A percentile compares a stretch with the other conserved stretches of the same genome.
Conservation (phyloP, 371 early-diverging fungal species). For the Mortierella sp. region DNA sequence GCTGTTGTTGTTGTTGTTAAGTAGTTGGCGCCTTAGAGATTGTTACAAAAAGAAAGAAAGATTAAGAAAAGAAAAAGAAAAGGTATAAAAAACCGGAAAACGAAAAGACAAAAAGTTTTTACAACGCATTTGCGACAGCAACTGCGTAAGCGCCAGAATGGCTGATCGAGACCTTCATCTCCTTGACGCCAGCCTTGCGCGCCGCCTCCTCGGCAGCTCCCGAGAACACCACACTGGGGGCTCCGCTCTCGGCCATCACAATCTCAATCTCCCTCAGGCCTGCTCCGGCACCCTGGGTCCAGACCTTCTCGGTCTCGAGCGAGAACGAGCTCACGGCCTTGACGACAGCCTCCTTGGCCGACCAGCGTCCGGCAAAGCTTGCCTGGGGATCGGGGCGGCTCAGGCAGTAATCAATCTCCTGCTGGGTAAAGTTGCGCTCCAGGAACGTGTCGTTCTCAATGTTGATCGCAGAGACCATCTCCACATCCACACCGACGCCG, state of each 20-base stretch:
- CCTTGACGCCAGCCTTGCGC: conserved; percentile 76
- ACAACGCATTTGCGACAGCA: conserved; percentile 79
- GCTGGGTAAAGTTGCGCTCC: conserved; percentile 91
- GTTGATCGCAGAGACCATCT: conserved; percentile 86
- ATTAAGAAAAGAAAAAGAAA: conserved; percentile 11
- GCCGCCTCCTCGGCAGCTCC: conserved; percentile 87
- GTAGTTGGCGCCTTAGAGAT: too few species aligned
- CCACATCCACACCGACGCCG: conserved; percentile 94
- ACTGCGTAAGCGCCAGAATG: conserved; percentile 95
- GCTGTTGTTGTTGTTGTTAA: too few species aligned
- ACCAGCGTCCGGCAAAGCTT: conserved; percentile 96
- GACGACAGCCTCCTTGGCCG: conserved; percentile 97
- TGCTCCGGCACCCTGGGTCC: conserved; percentile 88
- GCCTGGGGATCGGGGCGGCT: conserved; percentile 83
- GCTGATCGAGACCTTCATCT: conserved; percentile 92
- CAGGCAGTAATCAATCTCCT: conserved; percentile 88
- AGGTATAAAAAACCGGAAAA: conserved; percentile 14
- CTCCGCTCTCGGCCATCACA: conserved; percentile 78
- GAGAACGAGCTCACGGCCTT: conserved; percentile 89
- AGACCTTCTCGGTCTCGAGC: conserved; percentile 69
- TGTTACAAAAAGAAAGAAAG: conserved; percentile 17
- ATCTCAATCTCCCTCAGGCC: conserved; percentile 95
- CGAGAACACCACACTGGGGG: conserved; percentile 89
- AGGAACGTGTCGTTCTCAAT: conserved; percentile 88
- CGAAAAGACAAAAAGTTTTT: conserved; percentile 24